Evolutionary conservation across 2,329 filamentous ascomycete genomes (phyloP), one percentile per base, ranked within the genome.

Genomic region (Scytalidium lignicola): DNA sequence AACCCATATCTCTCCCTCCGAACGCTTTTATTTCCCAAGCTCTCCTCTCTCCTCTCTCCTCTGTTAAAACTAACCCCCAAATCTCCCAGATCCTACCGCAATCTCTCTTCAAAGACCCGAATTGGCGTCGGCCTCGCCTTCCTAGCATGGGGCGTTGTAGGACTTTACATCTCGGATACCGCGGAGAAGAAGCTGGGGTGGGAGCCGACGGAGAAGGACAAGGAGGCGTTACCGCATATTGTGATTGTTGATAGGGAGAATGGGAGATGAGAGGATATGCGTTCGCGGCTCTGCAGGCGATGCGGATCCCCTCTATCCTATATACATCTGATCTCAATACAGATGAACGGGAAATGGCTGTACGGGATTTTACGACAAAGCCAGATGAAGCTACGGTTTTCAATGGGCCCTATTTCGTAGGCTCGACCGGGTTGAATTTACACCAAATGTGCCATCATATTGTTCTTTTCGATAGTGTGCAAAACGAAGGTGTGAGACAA

Each of bases 161-260:
- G 89, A 15, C 75, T 93, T n/a, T 84, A 85, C 63, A 63, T 88
- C 17, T 82, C 86, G 4, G 86, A 92, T 62, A 75, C 75, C 50
- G 82, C 85, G 15, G 90, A 92, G 68, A 78, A 86, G 63, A 82
- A 77, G 40, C 77, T 91, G 52, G 87, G 86, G 6, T 78, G 89
- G 66, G 82, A 78, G 37, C 80, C 90, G 1, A 85, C 82, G 1
- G 82, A 88, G 53, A 74, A 86, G 61, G 90, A 95, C 63, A 84
- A 82, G 64, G 80, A 82, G 51, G 78, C 79, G 12, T 66, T 95
- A 54, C 87, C 87, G 7, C 81, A 73, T 57, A 77, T 92, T 50
- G 76, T 74, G 37, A 62, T 76, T 12, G 75, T 88, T 23, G 83
- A 86, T 17, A 72, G 69, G 47, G 68, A 70, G 17, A 29, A 32